Conservation (phyloP, 805 yeast species). For the Nakazawaea ernobii region DNA sequence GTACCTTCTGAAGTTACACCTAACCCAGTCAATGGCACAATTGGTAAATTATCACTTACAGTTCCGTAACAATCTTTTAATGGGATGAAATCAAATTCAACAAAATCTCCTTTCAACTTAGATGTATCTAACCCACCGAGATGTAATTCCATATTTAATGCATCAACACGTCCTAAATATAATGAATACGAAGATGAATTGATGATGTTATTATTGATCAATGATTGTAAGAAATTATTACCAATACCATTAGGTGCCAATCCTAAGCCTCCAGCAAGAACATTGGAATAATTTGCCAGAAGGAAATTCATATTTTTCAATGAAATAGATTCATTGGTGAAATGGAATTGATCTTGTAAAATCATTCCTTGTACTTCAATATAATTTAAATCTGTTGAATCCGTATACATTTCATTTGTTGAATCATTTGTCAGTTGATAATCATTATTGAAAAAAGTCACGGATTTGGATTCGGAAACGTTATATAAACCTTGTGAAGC, state of each 20-base stretch:
- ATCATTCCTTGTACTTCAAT: constrained; percentile 19
- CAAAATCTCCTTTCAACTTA: constrained; percentile 40
- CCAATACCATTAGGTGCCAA: constrained; percentile 24
- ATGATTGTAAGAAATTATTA: constrained; percentile 26
- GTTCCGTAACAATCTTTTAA: constrained; percentile 18
- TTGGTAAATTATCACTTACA: constrained; percentile 26
- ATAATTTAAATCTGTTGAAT: constrained; percentile 13
- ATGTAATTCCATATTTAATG: constrained; percentile 31
- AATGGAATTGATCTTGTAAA: constrained; percentile 19
- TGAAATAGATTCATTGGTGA: constrained; percentile 7
- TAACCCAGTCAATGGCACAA: constrained; percentile 40
- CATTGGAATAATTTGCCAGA: constrained; percentile 29
- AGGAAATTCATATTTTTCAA: constrained; percentile 29
- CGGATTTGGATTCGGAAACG: constrained; percentile 17
- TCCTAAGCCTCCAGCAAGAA: constrained; percentile 40
- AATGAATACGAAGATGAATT: constrained; percentile 39
- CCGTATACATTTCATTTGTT: constrained; percentile 2
- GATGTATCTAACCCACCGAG: constrained; percentile 55
- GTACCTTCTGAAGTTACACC: constrained; percentile 30
- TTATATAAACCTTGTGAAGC: constrained; percentile 21
- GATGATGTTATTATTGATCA: constrained; percentile 26
- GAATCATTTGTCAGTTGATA: constrained; percentile 14
- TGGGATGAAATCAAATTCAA: constrained; percentile 45
- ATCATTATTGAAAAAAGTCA: constrained; percentile 12
- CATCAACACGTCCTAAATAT: constrained; percentile 26